Base-by-base conservation (phyloP, 495 filamentous ascomycete species). In the Xylaria bambusicola region DNA sequence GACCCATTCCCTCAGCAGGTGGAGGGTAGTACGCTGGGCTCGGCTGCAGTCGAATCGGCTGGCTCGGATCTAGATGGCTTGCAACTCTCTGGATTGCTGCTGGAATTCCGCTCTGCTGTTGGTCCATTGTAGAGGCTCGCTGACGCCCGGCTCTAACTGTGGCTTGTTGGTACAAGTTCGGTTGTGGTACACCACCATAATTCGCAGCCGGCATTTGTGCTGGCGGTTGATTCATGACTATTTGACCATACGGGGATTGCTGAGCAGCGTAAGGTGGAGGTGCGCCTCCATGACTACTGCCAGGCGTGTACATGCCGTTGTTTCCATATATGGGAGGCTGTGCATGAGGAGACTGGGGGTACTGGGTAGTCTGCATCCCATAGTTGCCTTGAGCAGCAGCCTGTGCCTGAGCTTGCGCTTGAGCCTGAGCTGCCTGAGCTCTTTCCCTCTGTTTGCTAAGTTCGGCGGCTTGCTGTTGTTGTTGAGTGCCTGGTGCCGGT, bases 1-100 rank as follows among this genome's bases (percentile, higher is more conserved):
- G 72, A 2, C 64, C 83, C 42, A 88, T 82, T 7, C 92, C 93
- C 61, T 97, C 94, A 2, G 90, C 84, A n/a, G 93, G 93, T 8
- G 94, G 94, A 15, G 94, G 95, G 64, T 97, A 98, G 72, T 99
- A 99, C 7, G 95, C 95, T 2, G 95, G 95, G 58, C 92, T 97
- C 6, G 95, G 95, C 69, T 99, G 95, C 38, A 97, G 73, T 44
- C 95, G 82, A 67, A 99, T 98, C 0, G 95, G 95, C 33, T 92
- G 90, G 58, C 84, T 97, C 5, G 95, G 95, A 69, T 99, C 93
- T 49, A 99, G 86, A 71, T 97, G 94, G 68, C 91, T 96, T 10
- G 93, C 93, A n/a, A 98, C 94, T 57, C 95, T 80, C 69, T 99
- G 95, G 52, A 99, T 92, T 0, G 92, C 86, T 9, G 90, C 84